Evolutionary conservation across 352 stramenopile species (phyloP), one percentile per base, ranked within the genome.

Genomic region (Phytophthora macrochlamydospora): DNA sequence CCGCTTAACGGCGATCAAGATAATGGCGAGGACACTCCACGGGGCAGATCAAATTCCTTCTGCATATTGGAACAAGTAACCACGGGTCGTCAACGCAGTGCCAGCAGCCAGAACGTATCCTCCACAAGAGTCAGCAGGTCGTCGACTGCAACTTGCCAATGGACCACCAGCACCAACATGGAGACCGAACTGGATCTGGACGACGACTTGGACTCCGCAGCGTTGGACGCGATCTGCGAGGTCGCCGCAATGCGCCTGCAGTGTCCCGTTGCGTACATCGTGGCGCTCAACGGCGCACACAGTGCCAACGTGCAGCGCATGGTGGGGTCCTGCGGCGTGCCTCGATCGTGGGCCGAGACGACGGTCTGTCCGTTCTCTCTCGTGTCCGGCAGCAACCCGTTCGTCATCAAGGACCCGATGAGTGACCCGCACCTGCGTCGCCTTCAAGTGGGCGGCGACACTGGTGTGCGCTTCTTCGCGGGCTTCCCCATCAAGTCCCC

Each of bases 191-290:
- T 80, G 9, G 67, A 77, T 43, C 44, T 66, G 24, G 65, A 74
- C 46, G 65, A 71, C 13, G 67, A 74, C 18, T 13, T 80, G 37
- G 63, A 85, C 59, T 75, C 62, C 0, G 48, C 65, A 38, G 79
- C 81, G 28, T 58, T 92, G 7, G 73, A 87, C 45, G 73, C 78
- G 28, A 87, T 92, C 53, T 90, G 79, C 14, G 76, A 89, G 49
- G 69, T 89, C 6, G 78, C 76, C 1, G 76, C 80, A 0, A 51
- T 74, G 30, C 76, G 81, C 4, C 77, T 89, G 54, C 48, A 67
- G 2, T 88, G 75, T 42, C 59, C 70, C 3, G 73, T 82, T 46
- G 78, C 75, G 3, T 89, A 81, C 56, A 78, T 92, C 44, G 60
- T 81, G 9, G 50, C 75, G 31, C 1, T 84, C 14, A 69, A 71